These are phyloP conservation scores for Uromyces viciae-fabae DNA, from an alignment of 1,284 basidiomycete species.

Conservation along the genomic window DNA sequence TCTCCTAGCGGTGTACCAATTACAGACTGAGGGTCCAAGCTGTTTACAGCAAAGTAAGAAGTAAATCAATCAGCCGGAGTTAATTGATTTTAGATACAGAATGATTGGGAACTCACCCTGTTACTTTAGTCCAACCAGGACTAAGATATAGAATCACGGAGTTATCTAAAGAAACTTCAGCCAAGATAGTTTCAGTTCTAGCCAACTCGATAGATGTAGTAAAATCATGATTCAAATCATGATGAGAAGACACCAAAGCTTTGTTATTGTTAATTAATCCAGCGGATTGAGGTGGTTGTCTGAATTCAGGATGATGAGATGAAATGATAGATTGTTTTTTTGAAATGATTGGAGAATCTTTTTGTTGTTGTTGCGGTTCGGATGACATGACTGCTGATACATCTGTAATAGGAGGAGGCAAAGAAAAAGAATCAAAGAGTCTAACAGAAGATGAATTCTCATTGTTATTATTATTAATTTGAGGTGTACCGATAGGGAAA, in stretches of 20 bases:
- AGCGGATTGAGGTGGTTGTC: neutral
- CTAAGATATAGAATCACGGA: slow-evolving; percentile 85
- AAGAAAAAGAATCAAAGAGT: neutral
- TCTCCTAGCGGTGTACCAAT: slow-evolving; percentile 75
- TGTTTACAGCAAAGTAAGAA: slow-evolving; percentile 53
- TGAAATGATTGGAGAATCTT: neutral
- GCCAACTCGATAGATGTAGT: slow-evolving; percentile 83
- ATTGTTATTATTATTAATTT: neutral
- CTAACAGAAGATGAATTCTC: neutral
- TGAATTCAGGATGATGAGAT: slow-evolving; percentile 24
- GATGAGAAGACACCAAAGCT: neutral
- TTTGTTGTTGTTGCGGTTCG: slow-evolving; percentile 45
- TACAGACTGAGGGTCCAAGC: slow-evolving; percentile 77
- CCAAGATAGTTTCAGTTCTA: slow-evolving; percentile 87
- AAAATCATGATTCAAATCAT: slow-evolving; percentile 69
- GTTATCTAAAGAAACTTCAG: slow-evolving; percentile 89
- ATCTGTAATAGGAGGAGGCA: slow-evolving; percentile 23
- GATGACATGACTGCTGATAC: neutral
- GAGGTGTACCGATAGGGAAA: neutral
- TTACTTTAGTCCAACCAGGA: slow-evolving; percentile 84
- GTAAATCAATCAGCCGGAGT: slow-evolving; percentile 45
- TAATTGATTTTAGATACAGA: neutral
- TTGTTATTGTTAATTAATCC: slow-evolving; percentile 4
- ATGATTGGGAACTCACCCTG: slow-evolving; percentile 68
- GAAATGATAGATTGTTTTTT: neutral